Base-by-base conservation (phyloP, 1,284 basidiomycete species). In the Malassezia sp. region DNA sequence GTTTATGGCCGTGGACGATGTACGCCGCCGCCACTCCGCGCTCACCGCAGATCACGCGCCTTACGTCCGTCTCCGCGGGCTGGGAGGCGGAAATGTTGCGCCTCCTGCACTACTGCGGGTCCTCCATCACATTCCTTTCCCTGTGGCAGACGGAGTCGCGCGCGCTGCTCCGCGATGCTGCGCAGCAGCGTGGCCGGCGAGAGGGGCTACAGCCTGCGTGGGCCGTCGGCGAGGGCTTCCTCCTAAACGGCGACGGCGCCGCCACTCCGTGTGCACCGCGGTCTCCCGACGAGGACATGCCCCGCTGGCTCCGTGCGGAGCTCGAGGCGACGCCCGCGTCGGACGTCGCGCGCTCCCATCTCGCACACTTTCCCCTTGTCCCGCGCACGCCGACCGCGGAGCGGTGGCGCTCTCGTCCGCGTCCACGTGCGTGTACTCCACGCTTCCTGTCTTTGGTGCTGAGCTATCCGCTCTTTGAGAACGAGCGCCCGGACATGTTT, bases 21-120 rank as follows among this genome's bases (percentile, higher is more conserved):
- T 57, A 46, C 41, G 54, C 50, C 5, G 2, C 4, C 15, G 15
- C 6, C 31, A 23, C 27, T 21, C 14, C 26, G 7, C 15, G 18
- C 38, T 27, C 14, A 31, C 20, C n/a, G 5, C 35, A 57, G 51
- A 42, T 64, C 5, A 65, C 66, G 11, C 53, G 57, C 7, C 42
- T 66, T 14, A 67, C 64, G 3, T 51, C 58, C 9, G 56, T 53
- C 17, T 64, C 63, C 2, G 60, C 64, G 2, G 66, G 66, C 20
- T 69, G 66, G 66, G 66, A 69, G 29, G 48, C 60, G 20, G 62
- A 65, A 27, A 42, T 69, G 30, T 46, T 67, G 12, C 53, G 63
- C 2, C 41, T 67, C 17, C 45, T 69, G 10, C 64, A 67, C 42
- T 59, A 65, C 31, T 56, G 54, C 30, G 66, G 66, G 4, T 57